Evolutionary conservation across 768 basidiomycete species (phyloP), one percentile per base, ranked within the genome.

Genomic region (Termitomyces sp.): DNA sequence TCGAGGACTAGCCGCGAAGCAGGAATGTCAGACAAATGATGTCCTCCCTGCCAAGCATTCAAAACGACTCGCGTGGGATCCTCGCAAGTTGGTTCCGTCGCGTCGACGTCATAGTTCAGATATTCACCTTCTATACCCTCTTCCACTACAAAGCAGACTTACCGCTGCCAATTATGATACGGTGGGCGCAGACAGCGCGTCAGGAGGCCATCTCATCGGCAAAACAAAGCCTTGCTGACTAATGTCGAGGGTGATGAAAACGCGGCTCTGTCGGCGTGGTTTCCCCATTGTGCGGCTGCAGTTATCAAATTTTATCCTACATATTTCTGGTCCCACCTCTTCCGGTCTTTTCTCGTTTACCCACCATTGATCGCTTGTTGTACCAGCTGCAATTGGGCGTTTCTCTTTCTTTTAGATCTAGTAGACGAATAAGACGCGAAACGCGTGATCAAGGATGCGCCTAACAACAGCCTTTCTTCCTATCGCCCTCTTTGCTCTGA

Each of bases 401-500:
- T 47, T 36, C 17, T 36, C 51, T 56, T 47, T 50, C n/a, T 51
- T n/a, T 17, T n/a, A 40, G 11, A 60, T 45, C 29, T 20, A 48
- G 54, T 58, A 38, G 31, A 56, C 57, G 50, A 61, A 37, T 17
- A 50, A 56, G 11, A 56, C 49, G 36, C 36, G 43, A 56, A 15
- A 56, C 49, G 36, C 31, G 29, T 40, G 25, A 25, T 20, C 50
- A 7, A 54, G 40, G 56, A 68, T 68, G 68, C 68, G 62, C 57
- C 61, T 65, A 34, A 56, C 56, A 31, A 52, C 62, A 51, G 55
- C 59, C 53, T 52, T 69, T 43, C 36, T 69, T 3, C 59, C 67
- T 54, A 53, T 64, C 53, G 60, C 67, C 45, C 62, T 77, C 32
- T 63, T 76, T 45, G 65, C 67, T 3, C 52, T 79, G 11, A 67